phyloP scores from a whole-genome alignment of 257 asterid species.

The Jacaranda mimosifolia region DNA sequence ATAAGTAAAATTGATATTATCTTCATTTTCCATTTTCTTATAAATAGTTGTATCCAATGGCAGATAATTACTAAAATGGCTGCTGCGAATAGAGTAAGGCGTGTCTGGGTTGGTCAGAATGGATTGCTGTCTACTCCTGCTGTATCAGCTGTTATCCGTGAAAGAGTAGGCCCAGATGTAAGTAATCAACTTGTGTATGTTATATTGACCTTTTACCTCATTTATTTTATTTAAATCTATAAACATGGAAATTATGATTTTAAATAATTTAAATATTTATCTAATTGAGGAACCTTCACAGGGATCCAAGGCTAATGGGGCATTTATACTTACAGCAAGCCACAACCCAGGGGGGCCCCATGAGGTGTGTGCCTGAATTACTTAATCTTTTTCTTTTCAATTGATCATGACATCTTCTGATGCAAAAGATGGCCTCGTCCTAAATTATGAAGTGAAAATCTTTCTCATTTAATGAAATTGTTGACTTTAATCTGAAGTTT shows the following conservation, averaged over 20 bases:
- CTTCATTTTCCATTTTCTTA: constrained; percentile 16
- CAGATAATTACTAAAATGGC: constrained; percentile 96
- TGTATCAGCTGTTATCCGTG: constrained; percentile 90
- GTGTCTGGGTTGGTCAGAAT: constrained; percentile 97
- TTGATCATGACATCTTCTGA: constrained; percentile 16
- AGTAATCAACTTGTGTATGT: constrained; percentile 44
- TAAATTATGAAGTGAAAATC: constrained; percentile 8
- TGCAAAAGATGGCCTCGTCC: constrained; percentile 4
- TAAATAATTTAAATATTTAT: not conserved
- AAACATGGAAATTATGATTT: constrained; percentile 1
- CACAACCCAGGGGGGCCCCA: constrained; percentile 99
- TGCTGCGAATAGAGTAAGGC: constrained; percentile 96
- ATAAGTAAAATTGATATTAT: not conserved
- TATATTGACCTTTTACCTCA: constrained; percentile 24
- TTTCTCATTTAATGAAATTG: constrained; percentile 14
- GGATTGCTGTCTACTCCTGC: constrained; percentile 95
- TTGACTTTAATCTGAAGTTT: not conserved
- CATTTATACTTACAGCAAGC: constrained; percentile 96
- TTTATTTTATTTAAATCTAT: not conserved
- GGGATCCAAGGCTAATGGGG: constrained; percentile 96
- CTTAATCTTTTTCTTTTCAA: constrained; percentile 23
- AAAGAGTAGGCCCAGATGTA: constrained; percentile 88
- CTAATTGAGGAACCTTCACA: constrained; percentile 44
- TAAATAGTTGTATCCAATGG: constrained; percentile 32
- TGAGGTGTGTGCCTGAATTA: constrained; percentile 64